phyloP scores from a whole-genome alignment of 257 asterid species.

The Lavandula angustifolia region DNA sequence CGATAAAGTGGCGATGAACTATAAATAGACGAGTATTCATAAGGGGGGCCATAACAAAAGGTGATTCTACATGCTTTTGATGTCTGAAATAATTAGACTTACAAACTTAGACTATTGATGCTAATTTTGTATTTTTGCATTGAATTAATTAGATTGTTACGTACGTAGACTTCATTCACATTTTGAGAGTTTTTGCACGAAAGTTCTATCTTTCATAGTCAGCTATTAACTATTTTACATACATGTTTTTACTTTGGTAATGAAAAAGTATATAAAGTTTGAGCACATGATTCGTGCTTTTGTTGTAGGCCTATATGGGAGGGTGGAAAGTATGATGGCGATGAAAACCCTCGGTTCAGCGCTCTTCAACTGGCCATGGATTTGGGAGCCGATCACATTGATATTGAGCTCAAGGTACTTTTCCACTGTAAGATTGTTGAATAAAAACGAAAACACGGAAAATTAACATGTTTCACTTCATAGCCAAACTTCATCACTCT shows the following conservation, averaged over 20 bases:
- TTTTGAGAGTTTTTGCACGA: not conserved
- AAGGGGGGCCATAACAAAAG: not conserved
- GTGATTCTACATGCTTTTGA: not conserved
- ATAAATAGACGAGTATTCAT: not conserved
- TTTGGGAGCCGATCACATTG: slow-evolving; percentile 95
- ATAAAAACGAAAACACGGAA: not conserved
- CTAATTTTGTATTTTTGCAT: not conserved
- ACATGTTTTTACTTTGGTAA: slow-evolving; percentile 7
- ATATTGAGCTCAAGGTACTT: slow-evolving; percentile 87
- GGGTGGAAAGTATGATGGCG: slow-evolving; percentile 93
- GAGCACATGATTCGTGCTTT: slow-evolving; percentile 29
- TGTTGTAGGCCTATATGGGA: slow-evolving; percentile 85
- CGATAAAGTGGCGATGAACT: not conserved
- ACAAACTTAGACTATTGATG: not conserved
- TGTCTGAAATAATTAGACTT: not conserved
- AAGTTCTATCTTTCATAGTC: not conserved
- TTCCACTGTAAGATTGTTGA: slow-evolving; percentile 16
- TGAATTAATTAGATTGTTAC: too few species aligned
- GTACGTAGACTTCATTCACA: not conserved
- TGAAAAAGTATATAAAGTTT: slow-evolving; percentile 15
- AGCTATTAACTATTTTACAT: slow-evolving; percentile 4
- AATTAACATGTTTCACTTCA: not conserved
- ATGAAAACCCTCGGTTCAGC: slow-evolving; percentile 60
- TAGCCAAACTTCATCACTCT: not conserved
- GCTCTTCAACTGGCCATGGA: slow-evolving; percentile 87